A percentile compares a stretch with the other conserved stretches of the same genome.
Conservation (phyloP, 805 yeast genomes). For the Teunomyces kruisii region DNA sequence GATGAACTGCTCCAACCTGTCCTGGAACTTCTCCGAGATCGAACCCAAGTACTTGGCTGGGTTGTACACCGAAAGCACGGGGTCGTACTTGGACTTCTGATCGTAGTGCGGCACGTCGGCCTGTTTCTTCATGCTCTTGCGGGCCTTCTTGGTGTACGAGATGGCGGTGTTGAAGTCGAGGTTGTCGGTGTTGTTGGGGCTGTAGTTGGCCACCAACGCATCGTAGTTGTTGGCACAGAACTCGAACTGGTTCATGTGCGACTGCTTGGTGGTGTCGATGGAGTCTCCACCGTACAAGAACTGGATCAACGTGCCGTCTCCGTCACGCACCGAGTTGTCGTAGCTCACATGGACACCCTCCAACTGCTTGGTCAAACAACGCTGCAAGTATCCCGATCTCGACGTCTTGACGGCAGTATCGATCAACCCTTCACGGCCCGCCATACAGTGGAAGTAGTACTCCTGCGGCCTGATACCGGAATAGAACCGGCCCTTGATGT, state of each 20-base stretch:
- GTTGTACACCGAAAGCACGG: conserved; percentile 78
- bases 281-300: conserved; percentile 98
- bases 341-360: conserved; percentile 95
- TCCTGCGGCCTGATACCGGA: conserved; percentile 98
- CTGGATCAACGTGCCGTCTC: conserved; percentile 91
- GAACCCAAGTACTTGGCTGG: conserved; percentile 92
- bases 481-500: conserved; percentile 93
- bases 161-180: conserved; percentile 84
- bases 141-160: conserved; percentile 76
- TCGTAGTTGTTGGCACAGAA: conserved; percentile 92
- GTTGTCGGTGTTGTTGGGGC: conserved; percentile 72
- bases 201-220: conserved; percentile 80
- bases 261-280: conserved; percentile 89
- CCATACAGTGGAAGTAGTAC: conserved; percentile 99
- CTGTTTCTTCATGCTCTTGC: conserved; percentile 69
- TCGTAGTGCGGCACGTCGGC: conserved; percentile 60
- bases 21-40: conserved; percentile 87
- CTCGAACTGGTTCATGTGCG: conserved; percentile 88
- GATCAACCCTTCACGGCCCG: conserved; percentile 99
- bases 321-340: conserved; percentile 94
- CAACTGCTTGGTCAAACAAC: conserved; percentile 96
- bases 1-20: conserved; percentile 70
- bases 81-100: conserved; percentile 73
- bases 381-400: conserved; percentile 95
- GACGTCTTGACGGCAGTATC: conserved; percentile 99